Evolutionary conservation across 2,329 filamentous ascomycete species (phyloP), one percentile per base, ranked within the genome.

Genomic region (Paecilomyces variotii): DNA sequence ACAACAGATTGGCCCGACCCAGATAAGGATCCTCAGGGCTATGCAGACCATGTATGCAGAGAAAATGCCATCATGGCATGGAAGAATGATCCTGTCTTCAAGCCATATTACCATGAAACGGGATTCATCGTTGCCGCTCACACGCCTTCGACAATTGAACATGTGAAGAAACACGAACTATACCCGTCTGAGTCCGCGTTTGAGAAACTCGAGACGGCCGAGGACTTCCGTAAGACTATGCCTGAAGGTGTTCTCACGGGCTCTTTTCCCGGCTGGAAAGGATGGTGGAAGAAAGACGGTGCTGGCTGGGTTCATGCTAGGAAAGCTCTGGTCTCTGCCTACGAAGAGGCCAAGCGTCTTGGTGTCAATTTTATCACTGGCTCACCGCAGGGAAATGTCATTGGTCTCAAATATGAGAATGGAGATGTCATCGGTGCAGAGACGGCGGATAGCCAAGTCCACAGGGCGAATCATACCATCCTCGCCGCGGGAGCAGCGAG

Each of bases 281-380:
- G 81, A 10, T 81, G 78, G 64, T 75, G 74, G 58, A 65, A 62
- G 34, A 64, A 63, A 32, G 56, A 60, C 3, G 65, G 77, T 6
- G 79, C 80, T 2, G 82, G 82, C 6, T 84, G 81, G 81, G 79
- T 83, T 1, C 79, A 80, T 62, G 81, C 82, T 2, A 71, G 75
- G 11, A 79, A 79, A 35, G 79, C 80, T 0, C 67, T 84, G 59
- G 60, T 74, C 49, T 75, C 78, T 32, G 76, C 79, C 2, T 76
- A 75, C 26, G 64, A 66, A 1, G 80, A 82, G 63, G 78, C 80
- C 1, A 62, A 72, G 56, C 69, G 71, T 4, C 61, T 82, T 7
- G 81, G 81, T 3, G 81, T 78, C 1, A 69, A 64, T 1, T 80
- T 82, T 55, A 67, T 82, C 14, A 76, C 76, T 1, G 79, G 78